A percentile compares a stretch with the other conserved stretches of the same genome.
These are phyloP conservation scores for Mucor saturninus DNA, from an alignment of 371 early-diverging fungal genomes.

Conservation along the genomic window DNA sequence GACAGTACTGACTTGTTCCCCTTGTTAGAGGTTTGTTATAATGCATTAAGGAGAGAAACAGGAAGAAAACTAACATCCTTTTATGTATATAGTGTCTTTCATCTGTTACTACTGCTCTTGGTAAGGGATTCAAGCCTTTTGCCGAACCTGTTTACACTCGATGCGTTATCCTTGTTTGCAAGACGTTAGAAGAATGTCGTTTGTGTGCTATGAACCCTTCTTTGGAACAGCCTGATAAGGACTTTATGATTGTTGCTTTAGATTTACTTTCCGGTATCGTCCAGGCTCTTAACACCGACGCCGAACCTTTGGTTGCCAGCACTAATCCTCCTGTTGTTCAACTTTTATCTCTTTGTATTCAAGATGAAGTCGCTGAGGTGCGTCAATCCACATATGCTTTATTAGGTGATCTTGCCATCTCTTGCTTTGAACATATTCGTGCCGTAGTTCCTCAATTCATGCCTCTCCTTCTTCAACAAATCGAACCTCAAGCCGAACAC, in stretches of 20 bases:
- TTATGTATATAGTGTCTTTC: conserved; percentile 72
- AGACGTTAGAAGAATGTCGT: conserved; percentile 73
- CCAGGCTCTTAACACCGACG: conserved; percentile 83
- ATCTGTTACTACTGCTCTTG: conserved; percentile 86
- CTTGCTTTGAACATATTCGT: conserved; percentile 75
- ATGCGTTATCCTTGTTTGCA: conserved; percentile 80
- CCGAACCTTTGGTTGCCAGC: conserved; percentile 74
- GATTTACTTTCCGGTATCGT: conserved; percentile 93
- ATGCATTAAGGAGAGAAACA: not conserved
- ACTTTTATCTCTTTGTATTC: conserved; percentile 77
- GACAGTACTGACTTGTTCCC: conserved; percentile 88
- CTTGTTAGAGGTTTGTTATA: conserved; percentile 73
- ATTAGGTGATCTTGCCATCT: conserved; percentile 89
- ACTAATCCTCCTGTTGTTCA: conserved; percentile 77
- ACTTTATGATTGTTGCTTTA: conserved; percentile 92
- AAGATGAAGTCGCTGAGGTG: conserved; percentile 79
- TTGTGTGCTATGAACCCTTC: conserved; percentile 64
- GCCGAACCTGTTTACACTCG: conserved; percentile 86
- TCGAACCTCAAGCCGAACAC: conserved; percentile 67
- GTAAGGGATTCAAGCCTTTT: conserved; percentile 82
- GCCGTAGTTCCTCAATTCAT: conserved; percentile 78
- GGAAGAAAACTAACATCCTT: not conserved
- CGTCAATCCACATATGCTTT: conserved; percentile 94
- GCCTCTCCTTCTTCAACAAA: conserved; percentile 74
- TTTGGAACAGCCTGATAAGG: conserved; percentile 83